Evolutionary conservation across 108 stramenopile species (phyloP).

Genomic region (Hondaea fermentalgiana): DNA sequence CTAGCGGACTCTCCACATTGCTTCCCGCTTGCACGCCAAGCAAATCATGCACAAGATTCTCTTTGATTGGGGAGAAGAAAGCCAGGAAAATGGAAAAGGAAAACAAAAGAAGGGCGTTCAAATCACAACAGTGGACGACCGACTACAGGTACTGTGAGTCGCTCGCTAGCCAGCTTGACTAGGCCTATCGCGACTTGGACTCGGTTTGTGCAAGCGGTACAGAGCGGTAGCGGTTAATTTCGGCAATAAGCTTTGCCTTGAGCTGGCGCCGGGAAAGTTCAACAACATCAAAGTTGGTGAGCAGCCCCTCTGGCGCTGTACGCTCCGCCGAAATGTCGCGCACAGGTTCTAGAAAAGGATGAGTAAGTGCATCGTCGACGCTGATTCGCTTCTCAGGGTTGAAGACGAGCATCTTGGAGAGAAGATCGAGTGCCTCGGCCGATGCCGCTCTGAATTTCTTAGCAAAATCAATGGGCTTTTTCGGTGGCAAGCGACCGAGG

Average conservation of each 20-base stretch:
- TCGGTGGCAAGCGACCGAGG: slow-evolving; percentile 55
- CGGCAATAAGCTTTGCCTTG: not conserved
- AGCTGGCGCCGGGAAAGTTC: not conserved
- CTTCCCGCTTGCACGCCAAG: too few relatives aligned
- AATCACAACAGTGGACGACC: too few relatives aligned
- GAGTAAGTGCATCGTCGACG: slow-evolving; percentile 81
- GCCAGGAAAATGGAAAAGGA: too few relatives aligned
- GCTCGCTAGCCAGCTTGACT: too few relatives aligned
- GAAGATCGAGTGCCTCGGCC: slow-evolving; percentile 68
- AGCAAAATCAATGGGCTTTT: slow-evolving; percentile 49
- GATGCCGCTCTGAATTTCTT: slow-evolving; percentile 66
- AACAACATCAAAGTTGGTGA: slow-evolving; percentile 2
- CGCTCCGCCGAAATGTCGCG: not conserved
- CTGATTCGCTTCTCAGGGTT: slow-evolving; percentile 77
- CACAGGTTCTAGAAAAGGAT: slow-evolving; percentile 58
- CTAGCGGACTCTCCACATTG: too few relatives aligned
- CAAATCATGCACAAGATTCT: too few relatives aligned
- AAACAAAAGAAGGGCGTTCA: too few relatives aligned
- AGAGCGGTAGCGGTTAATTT: not conserved
- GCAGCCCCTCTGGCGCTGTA: not conserved
- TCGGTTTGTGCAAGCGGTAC: not conserved
- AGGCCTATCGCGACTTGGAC: too few relatives aligned
- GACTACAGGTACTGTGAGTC: too few relatives aligned
- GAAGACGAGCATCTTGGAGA: slow-evolving; percentile 83
- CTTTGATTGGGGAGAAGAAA: too few relatives aligned